phyloP scores from a whole-genome alignment of 2,329 filamentous ascomycete species.

The Ophiostoma angusticollis region DNA sequence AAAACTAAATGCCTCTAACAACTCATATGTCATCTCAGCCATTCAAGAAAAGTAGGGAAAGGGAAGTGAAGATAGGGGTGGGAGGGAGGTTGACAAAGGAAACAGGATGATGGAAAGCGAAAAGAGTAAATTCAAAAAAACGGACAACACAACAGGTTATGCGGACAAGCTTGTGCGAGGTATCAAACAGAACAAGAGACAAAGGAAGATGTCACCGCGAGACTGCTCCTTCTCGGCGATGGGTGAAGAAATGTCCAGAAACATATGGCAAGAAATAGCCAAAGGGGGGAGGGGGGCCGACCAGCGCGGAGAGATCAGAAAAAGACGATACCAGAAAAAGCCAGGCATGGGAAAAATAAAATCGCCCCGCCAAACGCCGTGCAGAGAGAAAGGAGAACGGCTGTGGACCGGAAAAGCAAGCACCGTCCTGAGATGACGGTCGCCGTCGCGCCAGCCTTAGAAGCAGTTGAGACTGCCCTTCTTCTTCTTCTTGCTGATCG shows the following conservation, averaged over 20 bases:
- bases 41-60: constrained; percentile 4
- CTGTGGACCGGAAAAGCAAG: not conserved
- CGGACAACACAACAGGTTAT: no score
- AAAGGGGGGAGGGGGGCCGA: not conserved
- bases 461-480: constrained; percentile 96
- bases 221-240: no score
- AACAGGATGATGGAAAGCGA: not conserved
- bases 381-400: not conserved
- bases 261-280: not conserved
- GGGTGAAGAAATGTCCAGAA: no score
- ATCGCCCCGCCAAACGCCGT: not conserved
- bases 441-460: constrained; percentile 32
- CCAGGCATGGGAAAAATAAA: not conserved
- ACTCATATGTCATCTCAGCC: constrained; percentile 11
- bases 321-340: not conserved
- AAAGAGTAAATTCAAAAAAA: constrained; percentile 1
- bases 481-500: constrained; percentile 86
- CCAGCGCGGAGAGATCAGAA: not conserved
- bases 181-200: constrained; percentile 1
- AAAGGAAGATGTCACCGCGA: no score
- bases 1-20: constrained; percentile 9
- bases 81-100: not conserved
- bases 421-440: no score
- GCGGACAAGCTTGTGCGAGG: no score
- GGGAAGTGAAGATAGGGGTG: not conserved